A percentile compares a stretch with the other conserved stretches of the same genome.
These are phyloP conservation scores for Amphirosellinia nigrospora DNA, from an alignment of 495 filamentous ascomycete genomes.

Conservation along the genomic window DNA sequence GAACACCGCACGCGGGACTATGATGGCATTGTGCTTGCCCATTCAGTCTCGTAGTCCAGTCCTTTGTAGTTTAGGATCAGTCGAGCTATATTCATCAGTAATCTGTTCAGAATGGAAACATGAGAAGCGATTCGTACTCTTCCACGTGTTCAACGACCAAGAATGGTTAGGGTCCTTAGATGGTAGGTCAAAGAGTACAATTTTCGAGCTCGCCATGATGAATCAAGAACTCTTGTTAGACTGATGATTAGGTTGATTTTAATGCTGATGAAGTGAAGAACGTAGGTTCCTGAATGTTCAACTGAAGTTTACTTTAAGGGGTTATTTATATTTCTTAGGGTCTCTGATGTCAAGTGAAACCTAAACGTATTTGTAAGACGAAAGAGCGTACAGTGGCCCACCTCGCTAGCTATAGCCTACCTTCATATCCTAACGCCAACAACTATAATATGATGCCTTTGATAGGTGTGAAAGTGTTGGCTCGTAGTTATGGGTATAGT, in stretches of 20 bases:
- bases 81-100: conserved; percentile 50
- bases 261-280: not conserved
- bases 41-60: conserved; percentile 68
- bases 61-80: conserved; percentile 66
- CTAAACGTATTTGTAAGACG: not conserved
- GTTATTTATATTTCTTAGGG: not conserved
- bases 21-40: conserved; percentile 43
- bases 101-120: not conserved
- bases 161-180: conserved; percentile 47
- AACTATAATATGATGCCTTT: not conserved
- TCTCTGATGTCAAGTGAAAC: not conserved
- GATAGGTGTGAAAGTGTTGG: not conserved
- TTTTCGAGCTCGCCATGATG: conserved; percentile 36
- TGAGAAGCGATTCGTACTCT: conserved; percentile 52
- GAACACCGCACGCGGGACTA: not conserved
- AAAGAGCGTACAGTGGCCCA: not conserved
- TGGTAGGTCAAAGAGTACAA: conserved; percentile 63
- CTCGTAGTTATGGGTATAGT: not conserved
- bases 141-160: conserved; percentile 70
- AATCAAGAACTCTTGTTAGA: not conserved
- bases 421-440: not conserved
- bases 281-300: not conserved
- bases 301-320: not conserved
- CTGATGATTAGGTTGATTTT: not conserved
- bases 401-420: not conserved